Evolutionary conservation across 2,329 filamentous ascomycete species (phyloP).

Genomic region (Cytospora mali): DNA sequence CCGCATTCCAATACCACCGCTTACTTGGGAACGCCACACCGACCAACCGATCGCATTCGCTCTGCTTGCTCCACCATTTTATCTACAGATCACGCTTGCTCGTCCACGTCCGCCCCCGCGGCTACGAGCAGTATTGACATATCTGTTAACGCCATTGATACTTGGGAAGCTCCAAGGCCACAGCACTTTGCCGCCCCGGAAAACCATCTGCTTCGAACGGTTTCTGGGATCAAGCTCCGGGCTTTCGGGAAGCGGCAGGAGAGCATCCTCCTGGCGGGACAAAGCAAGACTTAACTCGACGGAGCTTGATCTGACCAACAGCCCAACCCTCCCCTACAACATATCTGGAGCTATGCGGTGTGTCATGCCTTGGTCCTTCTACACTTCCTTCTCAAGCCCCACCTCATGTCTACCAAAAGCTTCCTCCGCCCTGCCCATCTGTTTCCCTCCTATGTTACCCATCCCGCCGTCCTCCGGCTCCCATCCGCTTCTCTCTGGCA

Average conservation of each 20-base stretch:
- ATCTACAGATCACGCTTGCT: slow-evolving; percentile 4
- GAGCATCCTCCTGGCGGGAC: slow-evolving; percentile 19
- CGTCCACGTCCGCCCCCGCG: slow-evolving; percentile 6
- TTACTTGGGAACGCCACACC: slow-evolving; percentile 7
- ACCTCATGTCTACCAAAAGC: not conserved
- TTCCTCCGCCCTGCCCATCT: not conserved
- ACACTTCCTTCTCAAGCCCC: not conserved
- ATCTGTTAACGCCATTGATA: slow-evolving; percentile 8
- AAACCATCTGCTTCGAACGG: slow-evolving; percentile 6
- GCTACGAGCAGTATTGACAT: not conserved
- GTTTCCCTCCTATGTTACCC: slow-evolving; percentile 22
- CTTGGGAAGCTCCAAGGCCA: not conserved
- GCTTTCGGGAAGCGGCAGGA: slow-evolving; percentile 26
- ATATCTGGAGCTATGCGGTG: slow-evolving; percentile 30
- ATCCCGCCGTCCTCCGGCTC: slow-evolving; percentile 1
- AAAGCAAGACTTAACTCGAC: slow-evolving; percentile 21
- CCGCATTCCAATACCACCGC: slow-evolving; percentile 2
- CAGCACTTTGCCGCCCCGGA: slow-evolving; percentile 4
- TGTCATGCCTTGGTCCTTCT: slow-evolving; percentile 23
- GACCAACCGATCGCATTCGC: slow-evolving; percentile 14
- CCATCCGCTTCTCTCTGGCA: slow-evolving; percentile 1
- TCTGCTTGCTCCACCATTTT: slow-evolving; percentile 14
- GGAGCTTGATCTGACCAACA: slow-evolving; percentile 11
- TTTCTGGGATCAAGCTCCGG: slow-evolving; percentile 20
- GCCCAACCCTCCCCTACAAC: not conserved